Evolutionary conservation across 345 rosid genomes (phyloP), one percentile per base, ranked within the genome.

Genomic region (Sonneratia alba): DNA sequence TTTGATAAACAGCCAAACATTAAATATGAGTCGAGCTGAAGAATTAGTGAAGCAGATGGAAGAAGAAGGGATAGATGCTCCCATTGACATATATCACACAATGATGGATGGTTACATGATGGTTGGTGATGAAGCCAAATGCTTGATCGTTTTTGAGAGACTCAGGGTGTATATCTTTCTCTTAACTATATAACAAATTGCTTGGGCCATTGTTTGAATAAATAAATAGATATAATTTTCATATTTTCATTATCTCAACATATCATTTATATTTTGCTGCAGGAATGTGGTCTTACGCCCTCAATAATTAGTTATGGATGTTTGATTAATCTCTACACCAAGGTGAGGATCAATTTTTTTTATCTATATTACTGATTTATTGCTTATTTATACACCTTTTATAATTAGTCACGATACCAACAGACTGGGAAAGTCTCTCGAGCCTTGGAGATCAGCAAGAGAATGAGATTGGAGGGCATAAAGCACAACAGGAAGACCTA

Each of bases 21-120:
- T 80, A 73, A 87, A 89, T 72, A 90, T 95, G 97, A 87, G 85
- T 72, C 78, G 80, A 73, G 97, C 97, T 56, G 96, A 95, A 84
- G 91, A 81, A 71, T 82, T 95, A 75, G 97, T 90, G 61, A 90
- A 93, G 73, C 92, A 91, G 81, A 90, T 91, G 97, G 97, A 95
- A 79, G 97, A 90, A 82, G 97, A 95, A 78, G 99, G 97, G 67
- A 90, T 92, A 45, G 97, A 90, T 74, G 97, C 99, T 77, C 95
- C 96, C 40, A 85, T 92, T 71, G 92, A 87, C 69, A 85, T 92
- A 68, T 95, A 95, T 78, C 96, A 95, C 72, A 90, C 92, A n/a
- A 90, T 95, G 99, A 95, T 95, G 96, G 93, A 92, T 77, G 99
- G 99, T 32, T 95, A 95, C 76, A 89, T 96, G 43, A 90, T 83